Percentiles rank a stretch among this genome's conserved stretches.
These are phyloP conservation scores for Cladochytrium tenue DNA, from an alignment of 371 early-diverging fungal genomes.

Conservation along the genomic window DNA sequence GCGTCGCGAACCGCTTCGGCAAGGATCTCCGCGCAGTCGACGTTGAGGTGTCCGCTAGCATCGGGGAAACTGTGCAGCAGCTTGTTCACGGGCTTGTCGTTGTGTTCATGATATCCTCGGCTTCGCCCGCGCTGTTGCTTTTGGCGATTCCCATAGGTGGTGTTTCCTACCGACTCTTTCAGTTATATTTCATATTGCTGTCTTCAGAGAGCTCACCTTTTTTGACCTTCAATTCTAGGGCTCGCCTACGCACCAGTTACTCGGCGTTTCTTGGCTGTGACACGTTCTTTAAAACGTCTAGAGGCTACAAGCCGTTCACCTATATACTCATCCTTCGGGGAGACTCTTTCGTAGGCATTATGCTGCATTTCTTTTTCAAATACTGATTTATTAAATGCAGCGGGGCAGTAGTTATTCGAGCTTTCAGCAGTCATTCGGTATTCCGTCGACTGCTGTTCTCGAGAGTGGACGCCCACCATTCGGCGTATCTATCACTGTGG, in stretches of 20 bases:
- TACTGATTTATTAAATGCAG: slow-evolving; percentile 3
- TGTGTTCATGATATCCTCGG: slow-evolving; percentile 32
- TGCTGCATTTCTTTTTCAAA: neutral
- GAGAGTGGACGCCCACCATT: slow-evolving; percentile 32
- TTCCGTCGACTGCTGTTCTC: neutral
- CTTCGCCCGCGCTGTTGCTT: slow-evolving; percentile 54
- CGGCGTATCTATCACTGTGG: slow-evolving; percentile 32
- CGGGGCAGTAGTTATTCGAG: slow-evolving; percentile 82
- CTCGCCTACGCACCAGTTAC: slow-evolving; percentile 69
- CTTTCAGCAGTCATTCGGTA: slow-evolving; percentile 51
- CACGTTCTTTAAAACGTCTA: slow-evolving; percentile 77
- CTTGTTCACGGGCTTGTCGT: slow-evolving; percentile 22
- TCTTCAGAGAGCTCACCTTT: too few species aligned
- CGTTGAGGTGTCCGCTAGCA: slow-evolving; percentile 30
- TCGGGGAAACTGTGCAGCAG: slow-evolving; percentile 34
- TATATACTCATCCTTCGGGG: slow-evolving; percentile 81
- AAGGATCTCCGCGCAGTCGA: slow-evolving; percentile 56
- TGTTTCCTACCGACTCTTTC: too few species aligned
- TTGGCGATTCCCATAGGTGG: slow-evolving; percentile 32
- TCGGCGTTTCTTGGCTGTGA: slow-evolving; percentile 69
- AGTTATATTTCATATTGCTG: neutral
- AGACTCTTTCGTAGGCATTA: slow-evolving; percentile 47
- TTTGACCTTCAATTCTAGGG: too few species aligned
- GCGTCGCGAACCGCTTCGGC: slow-evolving; percentile 46
- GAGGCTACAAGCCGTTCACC: slow-evolving; percentile 83